Conservation (phyloP, 139 green algal genomes). For the Picochlorum sp. region DNA sequence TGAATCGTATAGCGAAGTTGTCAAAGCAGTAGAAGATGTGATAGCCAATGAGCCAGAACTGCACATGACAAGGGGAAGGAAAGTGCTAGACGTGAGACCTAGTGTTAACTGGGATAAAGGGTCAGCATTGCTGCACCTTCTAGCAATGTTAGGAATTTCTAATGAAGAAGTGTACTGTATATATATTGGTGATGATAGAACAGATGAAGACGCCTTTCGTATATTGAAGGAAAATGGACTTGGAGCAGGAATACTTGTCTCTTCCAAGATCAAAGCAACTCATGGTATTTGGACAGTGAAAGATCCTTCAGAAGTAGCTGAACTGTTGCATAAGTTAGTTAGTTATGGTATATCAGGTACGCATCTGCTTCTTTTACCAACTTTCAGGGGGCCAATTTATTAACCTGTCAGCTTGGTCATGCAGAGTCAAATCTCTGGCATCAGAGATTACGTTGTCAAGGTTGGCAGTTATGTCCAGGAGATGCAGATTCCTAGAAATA, state of each 20-base stretch:
- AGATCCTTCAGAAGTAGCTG: conserved; percentile 56
- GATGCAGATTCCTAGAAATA: no score
- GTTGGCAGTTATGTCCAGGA: no score
- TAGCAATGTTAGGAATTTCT: conserved; percentile 62
- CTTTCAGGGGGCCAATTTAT: no score
- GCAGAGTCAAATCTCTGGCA: no score
- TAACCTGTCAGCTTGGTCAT: no score
- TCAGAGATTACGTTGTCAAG: no score
- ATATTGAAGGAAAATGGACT: conserved; percentile 19
- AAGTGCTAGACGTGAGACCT: conserved; percentile 89
- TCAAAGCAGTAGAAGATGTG: conserved; percentile 40
- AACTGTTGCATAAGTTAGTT: conserved; percentile 51
- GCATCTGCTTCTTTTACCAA: no score
- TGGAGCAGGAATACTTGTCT: conserved; percentile 73
- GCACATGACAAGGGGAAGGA: conserved; percentile 65
- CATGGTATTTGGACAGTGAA: conserved; percentile 54
- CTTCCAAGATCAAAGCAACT: conserved; percentile 64
- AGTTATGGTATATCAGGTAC: conserved; percentile 27
- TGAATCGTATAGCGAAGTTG: conserved; percentile 45
- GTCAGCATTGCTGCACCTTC: conserved; percentile 77
- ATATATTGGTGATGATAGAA: conserved; percentile 96
- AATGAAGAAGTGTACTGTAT: conserved; percentile 62
- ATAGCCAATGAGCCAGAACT: conserved; percentile 32
- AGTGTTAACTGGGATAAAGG: conserved; percentile 96
- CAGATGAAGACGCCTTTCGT: conserved; percentile 94